Base-by-base conservation (phyloP, 768 basidiomycete genomes). In the Russula griseocarnosa region DNA sequence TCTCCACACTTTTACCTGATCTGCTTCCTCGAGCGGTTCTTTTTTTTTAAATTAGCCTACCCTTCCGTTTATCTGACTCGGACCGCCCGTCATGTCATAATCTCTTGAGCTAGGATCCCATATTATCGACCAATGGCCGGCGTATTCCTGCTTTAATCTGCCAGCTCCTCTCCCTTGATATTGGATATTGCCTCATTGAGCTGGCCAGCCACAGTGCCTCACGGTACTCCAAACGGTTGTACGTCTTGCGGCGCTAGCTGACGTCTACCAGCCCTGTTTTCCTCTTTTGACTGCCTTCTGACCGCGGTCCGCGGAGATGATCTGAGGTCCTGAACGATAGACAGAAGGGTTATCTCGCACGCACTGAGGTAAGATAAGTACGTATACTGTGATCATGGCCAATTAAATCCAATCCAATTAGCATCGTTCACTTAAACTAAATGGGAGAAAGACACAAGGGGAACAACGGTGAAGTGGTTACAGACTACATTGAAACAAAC, bases 401-500 rank as follows among this genome's bases (percentile, higher is more conserved):
- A 40, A 40, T 7, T 40, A 40, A 38, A 40, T 40, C 38, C 16
- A 55, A 55, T 30, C 36, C 16, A n/a, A 64, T 59, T 58, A 58
- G 62, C 26, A 44, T 55, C 38, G 32, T 47, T 42, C 53, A 40
- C 53, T 55, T 64, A 64, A 55, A 55, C 58, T 64, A 64, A n/a
- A 49, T 24, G 26, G 24, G 26, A 42, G 36, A 47, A 34, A 14
- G 38, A 3, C 24, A 38, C 42, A 26, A 28, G 8, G 40, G 46
- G 50, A 38, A 55, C 22, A 32, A 50, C 10, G 18, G 61, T 55
- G 36, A 62, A 49, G 54, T 22, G 18, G 34, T n/a, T 64, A 64
- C 63, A 64, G 38, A 28, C 16, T 30, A 22, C 38, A 47, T 16
- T 50, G 26, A 26, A 55, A 50, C 36, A 36, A 28, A 53, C 57